Percentiles rank a stretch among this genome's conserved stretches.
Conservation (phyloP, 2,329 filamentous ascomycete genomes). For the Moelleriella libera region DNA sequence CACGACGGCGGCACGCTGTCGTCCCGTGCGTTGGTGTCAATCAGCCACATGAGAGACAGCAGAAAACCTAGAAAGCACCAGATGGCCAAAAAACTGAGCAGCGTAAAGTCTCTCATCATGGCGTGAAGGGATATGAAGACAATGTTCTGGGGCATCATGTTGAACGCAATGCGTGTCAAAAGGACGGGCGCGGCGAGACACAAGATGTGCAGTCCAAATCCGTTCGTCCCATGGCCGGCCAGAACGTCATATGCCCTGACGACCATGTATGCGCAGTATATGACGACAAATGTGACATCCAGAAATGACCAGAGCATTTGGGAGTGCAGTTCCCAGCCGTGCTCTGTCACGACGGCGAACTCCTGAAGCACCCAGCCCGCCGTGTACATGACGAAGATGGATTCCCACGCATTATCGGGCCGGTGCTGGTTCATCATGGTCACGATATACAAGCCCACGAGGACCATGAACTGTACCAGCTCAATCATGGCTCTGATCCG, state of each 20-base stretch:
- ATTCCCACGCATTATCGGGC: conserved; percentile 36
- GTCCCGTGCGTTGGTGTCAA: conserved; percentile 13
- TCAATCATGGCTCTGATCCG: conserved; percentile 53
- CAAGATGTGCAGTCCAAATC: conserved; percentile 49
- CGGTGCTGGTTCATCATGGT: conserved; percentile 46
- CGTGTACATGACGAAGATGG: conserved; percentile 48
- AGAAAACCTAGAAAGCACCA: conserved; percentile 62
- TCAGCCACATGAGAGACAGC: conserved; percentile 54
- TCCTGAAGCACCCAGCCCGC: conserved; percentile 56
- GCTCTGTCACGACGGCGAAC: conserved; percentile 50
- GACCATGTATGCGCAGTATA: conserved; percentile 47
- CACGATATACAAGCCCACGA: conserved; percentile 47
- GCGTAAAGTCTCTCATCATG: conserved; percentile 61
- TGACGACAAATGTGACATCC: conserved; percentile 51
- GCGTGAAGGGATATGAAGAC: conserved; percentile 59
- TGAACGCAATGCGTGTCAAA: conserved; percentile 57
- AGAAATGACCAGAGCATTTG: conserved; percentile 66
- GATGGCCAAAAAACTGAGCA: conserved; percentile 49
- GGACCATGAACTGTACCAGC: conserved; percentile 47
- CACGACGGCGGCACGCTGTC: conserved; percentile 16
- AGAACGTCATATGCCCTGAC: conserved; percentile 43
- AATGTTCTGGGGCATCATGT: conserved; percentile 60
- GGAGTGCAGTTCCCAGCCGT: conserved; percentile 53
- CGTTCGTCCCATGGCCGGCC: conserved; percentile 27
- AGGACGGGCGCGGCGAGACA: conserved; percentile 55